Evolutionary conservation across 176 grass and related monocot genomes (phyloP), one percentile per base, ranked within the genome.

Genomic region (Paspalum notatum): DNA sequence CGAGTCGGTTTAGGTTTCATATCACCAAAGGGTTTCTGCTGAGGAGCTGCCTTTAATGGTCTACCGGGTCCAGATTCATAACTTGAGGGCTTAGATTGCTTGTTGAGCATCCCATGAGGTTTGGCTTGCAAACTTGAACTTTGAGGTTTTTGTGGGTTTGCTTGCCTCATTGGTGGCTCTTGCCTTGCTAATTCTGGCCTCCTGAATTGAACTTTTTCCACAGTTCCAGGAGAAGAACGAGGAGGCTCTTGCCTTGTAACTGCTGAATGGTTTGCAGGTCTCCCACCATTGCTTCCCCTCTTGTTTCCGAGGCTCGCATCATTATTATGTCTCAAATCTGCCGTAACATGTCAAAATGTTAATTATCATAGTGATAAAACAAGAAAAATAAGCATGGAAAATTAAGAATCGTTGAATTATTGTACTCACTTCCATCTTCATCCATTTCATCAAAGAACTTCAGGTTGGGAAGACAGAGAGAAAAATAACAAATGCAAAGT

Each of bases 381-480:
- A 26, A 12, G 26, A 61, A 5, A 26, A 49, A 68, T 57, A 46
- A 80, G 17, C 37, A 75, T n/a, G 45, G 68, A 44, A 63, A 75
- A 59, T 41, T 76, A 76, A 66, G 0, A 84, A 25, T 24, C 25
- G 24, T 8, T 3, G 53, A 50, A 67, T 74, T 62, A 6, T 76
- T 82, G 76, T 80, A 87, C 95, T 95, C 77, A 98, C 95, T 98
- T 98, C 95, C 92, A 38, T 95, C 93, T 42, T 95, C 90, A 77
- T 99, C 96, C 92, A 99, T 99, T 81, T 85, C 96, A 54, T 94
- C 95, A 80, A 94, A 98, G 74, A 94, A 89, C 92, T 92, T 88
- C 27, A 93, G 27, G 78, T 65, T 22, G n/a, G 41, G 64, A 75
- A 54, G 9, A 48, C 0, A 37, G 3, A 5, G 15, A 32, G 24